These are phyloP conservation scores for Schrenkiella parvula DNA, from an alignment of 345 rosid species.

Conservation along the genomic window DNA sequence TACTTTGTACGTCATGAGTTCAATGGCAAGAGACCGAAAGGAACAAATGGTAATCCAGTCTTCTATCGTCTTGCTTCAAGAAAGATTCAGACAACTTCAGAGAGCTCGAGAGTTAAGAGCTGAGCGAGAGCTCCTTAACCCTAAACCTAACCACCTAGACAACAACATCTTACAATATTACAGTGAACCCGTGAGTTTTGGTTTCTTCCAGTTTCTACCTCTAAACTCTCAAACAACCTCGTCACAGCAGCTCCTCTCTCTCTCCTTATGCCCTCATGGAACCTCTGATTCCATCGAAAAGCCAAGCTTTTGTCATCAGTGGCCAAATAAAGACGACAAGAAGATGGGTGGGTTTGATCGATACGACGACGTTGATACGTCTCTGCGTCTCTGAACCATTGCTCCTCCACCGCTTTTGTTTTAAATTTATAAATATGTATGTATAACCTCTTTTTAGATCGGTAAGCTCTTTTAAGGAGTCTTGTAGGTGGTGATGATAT, in stretches of 20 bases:
- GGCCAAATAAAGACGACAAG: constrained; percentile 31
- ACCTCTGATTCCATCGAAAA: constrained; percentile 19
- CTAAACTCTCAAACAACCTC: constrained; percentile 26
- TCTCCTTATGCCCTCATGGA: constrained; percentile 14
- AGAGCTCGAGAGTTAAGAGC: constrained; percentile 62
- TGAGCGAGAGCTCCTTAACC: constrained; percentile 44
- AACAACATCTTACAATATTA: constrained; percentile 20
- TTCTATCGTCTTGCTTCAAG: constrained; percentile 69
- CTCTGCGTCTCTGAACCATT: constrained; percentile 56
- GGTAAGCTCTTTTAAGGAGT: constrained; percentile 15
- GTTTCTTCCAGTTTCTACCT: constrained; percentile 48
- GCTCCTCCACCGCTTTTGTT: neutral
- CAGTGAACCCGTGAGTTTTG: constrained; percentile 38
- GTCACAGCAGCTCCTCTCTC: constrained; percentile 33
- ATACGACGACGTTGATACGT: constrained; percentile 55
- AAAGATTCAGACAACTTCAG: constrained; percentile 63
- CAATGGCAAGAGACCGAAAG: constrained; percentile 44
- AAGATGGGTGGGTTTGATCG: constrained; percentile 32
- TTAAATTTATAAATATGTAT: constrained; percentile 14
- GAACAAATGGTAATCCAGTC: constrained; percentile 48
- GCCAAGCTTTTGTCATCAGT: constrained; percentile 32
- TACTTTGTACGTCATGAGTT: constrained; percentile 19
- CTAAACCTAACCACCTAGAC: constrained; percentile 34
- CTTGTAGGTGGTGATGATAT: constrained; percentile 22
- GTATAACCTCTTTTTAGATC: constrained; percentile 25